phyloP scores from a whole-genome alignment of 2,329 filamentous ascomycete species.

The Pseudocercospora vitis region DNA sequence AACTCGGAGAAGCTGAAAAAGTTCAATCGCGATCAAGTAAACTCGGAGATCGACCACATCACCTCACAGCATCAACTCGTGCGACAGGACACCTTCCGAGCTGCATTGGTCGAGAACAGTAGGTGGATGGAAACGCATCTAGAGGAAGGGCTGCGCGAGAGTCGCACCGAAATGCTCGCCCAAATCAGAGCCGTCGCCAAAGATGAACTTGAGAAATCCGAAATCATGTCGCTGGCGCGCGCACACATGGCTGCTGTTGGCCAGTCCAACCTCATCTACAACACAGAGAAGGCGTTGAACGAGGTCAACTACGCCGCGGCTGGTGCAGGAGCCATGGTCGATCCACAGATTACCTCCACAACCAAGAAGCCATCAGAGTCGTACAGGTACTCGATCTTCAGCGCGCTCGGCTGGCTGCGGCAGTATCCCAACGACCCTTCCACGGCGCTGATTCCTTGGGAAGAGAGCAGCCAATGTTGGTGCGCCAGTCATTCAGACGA shows the following conservation, averaged over 20 bases:
- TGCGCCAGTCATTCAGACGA: constrained; percentile 59
- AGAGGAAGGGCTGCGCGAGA: constrained; percentile 11
- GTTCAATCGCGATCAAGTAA: constrained; percentile 40
- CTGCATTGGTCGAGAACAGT: constrained; percentile 9
- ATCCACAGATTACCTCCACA: constrained; percentile 61
- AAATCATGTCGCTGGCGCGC: constrained; percentile 13
- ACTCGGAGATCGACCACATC: constrained; percentile 17
- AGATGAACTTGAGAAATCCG: constrained; percentile 15
- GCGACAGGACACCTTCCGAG: constrained; percentile 21
- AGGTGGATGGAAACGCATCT: constrained; percentile 18
- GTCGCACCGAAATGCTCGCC: constrained; percentile 6
- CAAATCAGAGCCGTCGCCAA: constrained; percentile 10
- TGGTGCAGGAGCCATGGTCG: constrained; percentile 65
- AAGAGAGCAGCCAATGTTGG: constrained; percentile 84
- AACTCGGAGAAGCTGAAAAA: constrained; percentile 42
- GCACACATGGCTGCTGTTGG: constrained; percentile 30
- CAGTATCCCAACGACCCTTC: constrained; percentile 22
- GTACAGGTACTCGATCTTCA: background rate
- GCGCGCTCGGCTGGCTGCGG: background rate
- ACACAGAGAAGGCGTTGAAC: constrained; percentile 33
- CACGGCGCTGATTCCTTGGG: constrained; percentile 67
- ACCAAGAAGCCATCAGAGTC: constrained; percentile 37
- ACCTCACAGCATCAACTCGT: constrained; percentile 21
- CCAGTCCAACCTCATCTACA: constrained; percentile 34
- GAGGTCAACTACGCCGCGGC: constrained; percentile 71